Percentiles rank a stretch among this genome's conserved stretches.
Conservation (phyloP, 176 grass and related monocot species). For the Triticum monococcum region DNA sequence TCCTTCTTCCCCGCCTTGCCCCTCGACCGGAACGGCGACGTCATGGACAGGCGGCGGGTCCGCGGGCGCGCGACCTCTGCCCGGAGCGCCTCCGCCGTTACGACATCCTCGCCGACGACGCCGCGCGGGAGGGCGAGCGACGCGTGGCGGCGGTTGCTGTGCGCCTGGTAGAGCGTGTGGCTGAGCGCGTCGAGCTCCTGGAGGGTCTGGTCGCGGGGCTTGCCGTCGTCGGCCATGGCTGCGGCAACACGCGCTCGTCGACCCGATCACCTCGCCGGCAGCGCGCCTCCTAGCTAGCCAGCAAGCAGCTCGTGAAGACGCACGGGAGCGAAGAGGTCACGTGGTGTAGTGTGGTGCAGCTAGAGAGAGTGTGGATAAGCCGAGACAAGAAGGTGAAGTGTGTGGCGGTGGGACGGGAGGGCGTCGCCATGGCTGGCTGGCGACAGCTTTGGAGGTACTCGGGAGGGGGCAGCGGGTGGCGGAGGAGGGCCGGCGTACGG, state of each 20-base stretch:
- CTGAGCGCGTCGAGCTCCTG: conserved; percentile 85
- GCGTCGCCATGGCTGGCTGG: conserved; percentile 34
- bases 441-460: conserved; percentile 59
- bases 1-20: conserved; percentile 39
- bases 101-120: not conserved
- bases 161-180: conserved; percentile 81
- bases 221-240: conserved; percentile 51
- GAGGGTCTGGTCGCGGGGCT: conserved; percentile 59
- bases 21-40: conserved; percentile 71
- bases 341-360: not conserved
- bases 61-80: conserved; percentile 22
- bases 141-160: conserved; percentile 59
- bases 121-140: conserved; percentile 66
- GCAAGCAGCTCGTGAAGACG: not conserved
- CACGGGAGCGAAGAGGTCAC: not conserved
- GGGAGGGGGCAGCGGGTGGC: conserved; percentile 32
- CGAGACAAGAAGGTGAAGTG: conserved; percentile 29
- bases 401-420: conserved; percentile 39
- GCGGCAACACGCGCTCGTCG: not conserved
- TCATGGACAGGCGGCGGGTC: conserved; percentile 72
- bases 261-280: not conserved
- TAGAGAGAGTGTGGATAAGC: not conserved
- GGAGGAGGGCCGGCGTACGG: conserved; percentile 4
- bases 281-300: not conserved
- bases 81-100: not conserved